phyloP scores from a whole-genome alignment of 2,329 filamentous ascomycete species.

The Alternaria solani region DNA sequence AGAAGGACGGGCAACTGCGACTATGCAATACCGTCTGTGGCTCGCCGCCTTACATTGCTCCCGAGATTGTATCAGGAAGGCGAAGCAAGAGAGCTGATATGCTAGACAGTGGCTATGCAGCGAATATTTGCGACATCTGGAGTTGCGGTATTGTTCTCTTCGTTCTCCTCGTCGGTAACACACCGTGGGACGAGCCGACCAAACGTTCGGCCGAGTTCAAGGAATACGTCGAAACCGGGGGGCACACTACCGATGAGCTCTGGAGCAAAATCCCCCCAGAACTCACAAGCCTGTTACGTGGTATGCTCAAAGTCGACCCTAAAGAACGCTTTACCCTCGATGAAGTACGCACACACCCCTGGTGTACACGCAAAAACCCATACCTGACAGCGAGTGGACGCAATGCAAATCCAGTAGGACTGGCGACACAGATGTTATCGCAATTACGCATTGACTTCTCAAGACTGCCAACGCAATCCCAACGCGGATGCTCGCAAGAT shows the following conservation, averaged over 20 bases:
- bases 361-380: constrained; percentile 86
- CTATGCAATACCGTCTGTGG: constrained; percentile 89
- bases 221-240: constrained; percentile 81
- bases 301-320: constrained; percentile 88
- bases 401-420: constrained; percentile 77
- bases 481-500: constrained; percentile 52
- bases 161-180: constrained; percentile 93
- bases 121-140: constrained; percentile 92
- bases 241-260: constrained; percentile 83
- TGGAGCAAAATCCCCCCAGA: constrained; percentile 81
- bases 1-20: constrained; percentile 85
- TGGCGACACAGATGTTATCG: constrained; percentile 96
- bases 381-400: constrained; percentile 78
- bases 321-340: constrained; percentile 81
- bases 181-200: constrained; percentile 95
- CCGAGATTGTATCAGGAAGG: constrained; percentile 75
- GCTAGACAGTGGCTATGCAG: constrained; percentile 69
- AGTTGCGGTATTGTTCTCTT: constrained; percentile 98
- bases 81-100: constrained; percentile 57
- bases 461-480: constrained; percentile 66
- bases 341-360: constrained; percentile 88
- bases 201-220: constrained; percentile 86
- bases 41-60: constrained; percentile 95
- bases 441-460: constrained; percentile 88
- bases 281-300: constrained; percentile 82